Evolutionary conservation across 805 yeast species (phyloP).

Genomic region (Metschnikowia similis): DNA sequence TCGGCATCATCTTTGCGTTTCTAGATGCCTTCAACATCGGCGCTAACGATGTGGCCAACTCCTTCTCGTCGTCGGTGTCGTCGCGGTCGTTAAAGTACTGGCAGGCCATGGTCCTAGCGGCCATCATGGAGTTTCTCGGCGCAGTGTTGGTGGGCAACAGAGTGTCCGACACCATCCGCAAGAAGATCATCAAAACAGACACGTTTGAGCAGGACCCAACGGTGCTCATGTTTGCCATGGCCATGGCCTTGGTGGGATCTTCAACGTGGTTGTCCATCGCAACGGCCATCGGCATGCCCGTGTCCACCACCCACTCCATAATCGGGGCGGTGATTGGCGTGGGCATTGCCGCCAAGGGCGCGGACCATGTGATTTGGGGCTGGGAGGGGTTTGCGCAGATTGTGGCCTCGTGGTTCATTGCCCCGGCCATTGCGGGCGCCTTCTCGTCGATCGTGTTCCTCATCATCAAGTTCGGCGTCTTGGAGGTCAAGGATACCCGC

Average conservation of each 20-base stretch:
- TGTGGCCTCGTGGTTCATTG: constrained; percentile 77
- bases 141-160: constrained; percentile 71
- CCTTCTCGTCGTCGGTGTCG: constrained; percentile 72
- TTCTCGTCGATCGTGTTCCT: constrained; percentile 58
- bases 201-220: constrained; percentile 55
- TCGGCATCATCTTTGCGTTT: constrained; percentile 66
- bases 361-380: constrained; percentile 61
- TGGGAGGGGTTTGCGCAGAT: constrained; percentile 72
- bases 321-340: constrained; percentile 75
- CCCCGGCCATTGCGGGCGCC: constrained; percentile 65
- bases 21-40: constrained; percentile 78
- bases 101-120: constrained; percentile 75
- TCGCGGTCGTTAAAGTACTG: constrained; percentile 64
- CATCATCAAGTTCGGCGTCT: constrained; percentile 54
- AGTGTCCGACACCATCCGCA: constrained; percentile 69
- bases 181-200: constrained; percentile 52
- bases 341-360: constrained; percentile 70
- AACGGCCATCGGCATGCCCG: constrained; percentile 68
- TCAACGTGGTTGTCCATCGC: constrained; percentile 68
- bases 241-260: constrained; percentile 71
- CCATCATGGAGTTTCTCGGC: constrained; percentile 68
- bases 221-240: constrained; percentile 70
- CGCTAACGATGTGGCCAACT: constrained; percentile 79
- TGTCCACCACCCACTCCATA: constrained; percentile 75
- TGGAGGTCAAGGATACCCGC: constrained; percentile 49